These are phyloP conservation scores for Phytopythium boreale DNA, from an alignment of 352 stramenopile genomes.

Conservation along the genomic window DNA sequence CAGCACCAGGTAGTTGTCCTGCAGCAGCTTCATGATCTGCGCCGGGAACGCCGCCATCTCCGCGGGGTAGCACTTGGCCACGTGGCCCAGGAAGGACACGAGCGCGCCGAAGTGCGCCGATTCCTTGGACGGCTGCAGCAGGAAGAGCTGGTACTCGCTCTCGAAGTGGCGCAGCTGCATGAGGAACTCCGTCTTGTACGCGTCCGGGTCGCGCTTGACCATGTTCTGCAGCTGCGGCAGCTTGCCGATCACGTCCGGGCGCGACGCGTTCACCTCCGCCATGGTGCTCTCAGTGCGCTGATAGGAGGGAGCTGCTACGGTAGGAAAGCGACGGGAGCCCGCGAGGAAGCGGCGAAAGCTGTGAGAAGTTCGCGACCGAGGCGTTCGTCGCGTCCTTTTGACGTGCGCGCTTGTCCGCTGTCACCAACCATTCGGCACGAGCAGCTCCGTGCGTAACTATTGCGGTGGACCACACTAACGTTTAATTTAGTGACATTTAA, in stretches of 20 bases:
- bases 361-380: conserved; percentile 2
- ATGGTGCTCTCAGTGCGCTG: conserved; percentile 17
- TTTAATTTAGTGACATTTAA: background rate
- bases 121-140: conserved; percentile 90
- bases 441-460: background rate
- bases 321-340: no score
- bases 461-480: background rate
- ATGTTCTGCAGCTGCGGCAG: conserved; percentile 98
- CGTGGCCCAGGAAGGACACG: conserved; percentile 96
- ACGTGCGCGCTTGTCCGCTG: conserved; percentile 16
- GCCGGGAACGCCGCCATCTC: conserved; percentile 85
- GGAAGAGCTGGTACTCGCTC: conserved; percentile 95
- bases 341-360: background rate
- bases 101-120: conserved; percentile 93
- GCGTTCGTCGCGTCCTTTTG: background rate
- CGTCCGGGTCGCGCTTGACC: conserved; percentile 96
- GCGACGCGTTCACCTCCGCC: conserved; percentile 69
- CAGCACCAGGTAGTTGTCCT: conserved; percentile 87
- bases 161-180: conserved; percentile 96
- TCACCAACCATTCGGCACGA: conserved; percentile 1
- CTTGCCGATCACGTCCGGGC: conserved; percentile 87
- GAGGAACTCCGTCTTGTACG: conserved; percentile 97
- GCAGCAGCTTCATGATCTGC: conserved; percentile 93
- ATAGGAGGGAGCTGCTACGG: no score
- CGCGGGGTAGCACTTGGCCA: conserved; percentile 85